These are phyloP conservation scores for Cadophora malorum DNA, from an alignment of 2,329 filamentous ascomycete species.

Conservation along the genomic window DNA sequence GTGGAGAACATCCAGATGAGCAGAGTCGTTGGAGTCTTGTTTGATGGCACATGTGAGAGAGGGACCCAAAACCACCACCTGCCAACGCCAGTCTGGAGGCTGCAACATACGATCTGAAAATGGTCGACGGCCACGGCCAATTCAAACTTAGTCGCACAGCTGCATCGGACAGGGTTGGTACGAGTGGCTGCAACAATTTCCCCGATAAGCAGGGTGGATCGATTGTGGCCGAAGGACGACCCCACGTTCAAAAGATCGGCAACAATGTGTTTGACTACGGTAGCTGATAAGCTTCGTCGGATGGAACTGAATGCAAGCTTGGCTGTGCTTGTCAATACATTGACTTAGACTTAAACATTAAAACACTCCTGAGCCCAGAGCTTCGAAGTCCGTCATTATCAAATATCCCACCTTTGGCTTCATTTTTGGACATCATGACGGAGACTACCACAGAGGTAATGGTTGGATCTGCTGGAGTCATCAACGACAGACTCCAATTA, in stretches of 20 bases:
- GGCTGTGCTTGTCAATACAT: neutral
- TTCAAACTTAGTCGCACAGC: neutral
- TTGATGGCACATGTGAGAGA: neutral
- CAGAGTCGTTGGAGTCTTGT: slow-evolving; percentile 22
- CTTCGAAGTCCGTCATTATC: too few relatives aligned
- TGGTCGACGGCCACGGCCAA: neutral
- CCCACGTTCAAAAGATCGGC: neutral
- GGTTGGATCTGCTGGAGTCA: too few relatives aligned
- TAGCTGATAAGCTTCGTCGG: neutral
- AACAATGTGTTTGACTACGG: neutral
- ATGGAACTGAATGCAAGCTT: neutral
- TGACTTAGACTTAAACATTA: too few relatives aligned
- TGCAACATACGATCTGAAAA: too few relatives aligned
- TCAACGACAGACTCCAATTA: too few relatives aligned
- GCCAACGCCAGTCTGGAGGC: neutral
- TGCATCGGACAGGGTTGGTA: neutral
- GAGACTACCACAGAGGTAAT: too few relatives aligned
- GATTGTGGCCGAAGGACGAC: neutral
- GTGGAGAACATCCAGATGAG: neutral
- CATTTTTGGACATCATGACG: too few relatives aligned
- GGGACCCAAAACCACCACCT: too few relatives aligned
- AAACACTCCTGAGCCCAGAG: too few relatives aligned
- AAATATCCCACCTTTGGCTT: too few relatives aligned
- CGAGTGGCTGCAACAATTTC: neutral
- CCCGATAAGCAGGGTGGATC: neutral